A percentile compares a stretch with the other conserved stretches of the same genome.
phyloP scores from a whole-genome alignment of 1,284 basidiomycete genomes.

The Austroboletus niveus region DNA sequence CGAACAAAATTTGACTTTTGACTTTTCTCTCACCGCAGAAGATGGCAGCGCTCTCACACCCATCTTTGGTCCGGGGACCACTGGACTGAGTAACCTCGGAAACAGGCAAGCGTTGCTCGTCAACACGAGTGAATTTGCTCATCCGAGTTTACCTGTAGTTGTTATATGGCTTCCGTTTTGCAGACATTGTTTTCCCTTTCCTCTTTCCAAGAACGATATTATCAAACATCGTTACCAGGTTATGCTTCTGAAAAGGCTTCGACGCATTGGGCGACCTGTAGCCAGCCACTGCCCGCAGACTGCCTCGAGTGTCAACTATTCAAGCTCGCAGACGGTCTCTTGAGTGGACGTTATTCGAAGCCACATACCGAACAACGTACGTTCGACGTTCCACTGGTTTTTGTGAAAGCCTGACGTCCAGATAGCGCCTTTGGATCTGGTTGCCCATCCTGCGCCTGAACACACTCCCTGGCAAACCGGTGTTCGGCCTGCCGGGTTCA shows the following conservation, averaged over 20 bases:
- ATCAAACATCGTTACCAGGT: slow-evolving; percentile 15
- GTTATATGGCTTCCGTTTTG: slow-evolving; percentile 95
- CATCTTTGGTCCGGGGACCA: slow-evolving; percentile 85
- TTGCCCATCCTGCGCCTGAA: slow-evolving; percentile 44
- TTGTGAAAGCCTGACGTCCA: slow-evolving; percentile 5
- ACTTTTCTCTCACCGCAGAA: slow-evolving; percentile 92
- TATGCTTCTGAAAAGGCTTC: slow-evolving; percentile 39
- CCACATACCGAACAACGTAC: slow-evolving; percentile 24
- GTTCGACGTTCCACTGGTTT: neutral
- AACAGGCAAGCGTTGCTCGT: slow-evolving; percentile 62
- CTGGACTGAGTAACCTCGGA: slow-evolving; percentile 90
- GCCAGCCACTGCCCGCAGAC: slow-evolving; percentile 69
- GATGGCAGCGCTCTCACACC: slow-evolving; percentile 88
- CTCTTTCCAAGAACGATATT: slow-evolving; percentile 77
- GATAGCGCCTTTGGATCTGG: slow-evolving; percentile 26
- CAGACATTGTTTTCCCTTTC: slow-evolving; percentile 86
- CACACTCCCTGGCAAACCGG: slow-evolving; percentile 75
- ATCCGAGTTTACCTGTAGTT: slow-evolving; percentile 47
- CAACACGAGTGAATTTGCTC: neutral
- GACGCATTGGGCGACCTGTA: slow-evolving; percentile 66
- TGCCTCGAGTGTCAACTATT: slow-evolving; percentile 95
- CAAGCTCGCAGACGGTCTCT: slow-evolving; percentile 90
- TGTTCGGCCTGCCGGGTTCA: slow-evolving; percentile 83
- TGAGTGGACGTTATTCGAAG: slow-evolving; percentile 89
- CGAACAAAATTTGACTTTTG: slow-evolving; percentile 94